Percentiles rank a stretch among this genome's conserved stretches.
Conservation (phyloP, 2,329 filamentous ascomycete species). For the Phoma herbarum region DNA sequence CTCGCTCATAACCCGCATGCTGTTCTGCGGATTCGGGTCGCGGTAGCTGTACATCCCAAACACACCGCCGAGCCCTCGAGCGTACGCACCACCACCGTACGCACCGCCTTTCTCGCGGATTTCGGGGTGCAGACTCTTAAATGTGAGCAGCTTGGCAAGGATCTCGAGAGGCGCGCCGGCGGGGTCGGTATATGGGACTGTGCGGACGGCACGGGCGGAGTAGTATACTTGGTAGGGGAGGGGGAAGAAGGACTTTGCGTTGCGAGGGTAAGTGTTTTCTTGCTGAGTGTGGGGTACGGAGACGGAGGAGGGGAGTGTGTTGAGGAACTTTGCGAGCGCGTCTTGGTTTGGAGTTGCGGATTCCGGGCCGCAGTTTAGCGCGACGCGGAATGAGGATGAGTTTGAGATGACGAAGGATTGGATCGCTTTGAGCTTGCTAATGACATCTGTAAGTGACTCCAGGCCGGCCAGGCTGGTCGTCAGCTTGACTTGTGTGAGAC, state of each 20-base stretch:
- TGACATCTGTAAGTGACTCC: constrained; percentile 76
- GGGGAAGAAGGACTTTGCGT: constrained; percentile 83
- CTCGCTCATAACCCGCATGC: constrained; percentile 81
- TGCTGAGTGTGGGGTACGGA: constrained; percentile 40
- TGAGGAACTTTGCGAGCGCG: constrained; percentile 76
- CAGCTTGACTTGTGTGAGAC: constrained; percentile 88
- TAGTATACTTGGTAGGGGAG: constrained; percentile 98
- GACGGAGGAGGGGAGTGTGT: constrained; percentile 60
- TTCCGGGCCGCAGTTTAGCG: constrained; percentile 84
- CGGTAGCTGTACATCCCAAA: constrained; percentile 98
- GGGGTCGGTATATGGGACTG: constrained; percentile 80
- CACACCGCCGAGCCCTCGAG: constrained; percentile 78
- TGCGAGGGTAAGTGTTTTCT: constrained; percentile 51
- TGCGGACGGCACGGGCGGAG: constrained; percentile 81
- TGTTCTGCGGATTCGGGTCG: constrained; percentile 92
- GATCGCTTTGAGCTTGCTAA: constrained; percentile 84
- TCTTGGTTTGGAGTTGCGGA: constrained; percentile 74
- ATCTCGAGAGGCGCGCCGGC: constrained; percentile 85
- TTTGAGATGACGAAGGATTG: constrained; percentile 79
- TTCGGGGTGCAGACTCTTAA: constrained; percentile 96
- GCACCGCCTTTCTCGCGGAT: constrained; percentile 98
- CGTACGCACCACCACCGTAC: constrained; percentile 91
- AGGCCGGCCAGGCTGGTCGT: constrained; percentile 80
- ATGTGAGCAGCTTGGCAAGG: constrained; percentile 88
- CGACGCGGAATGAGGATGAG: constrained; percentile 74